Conservation (phyloP, 768 basidiomycete genomes). For the Tephrocybe sp. region DNA sequence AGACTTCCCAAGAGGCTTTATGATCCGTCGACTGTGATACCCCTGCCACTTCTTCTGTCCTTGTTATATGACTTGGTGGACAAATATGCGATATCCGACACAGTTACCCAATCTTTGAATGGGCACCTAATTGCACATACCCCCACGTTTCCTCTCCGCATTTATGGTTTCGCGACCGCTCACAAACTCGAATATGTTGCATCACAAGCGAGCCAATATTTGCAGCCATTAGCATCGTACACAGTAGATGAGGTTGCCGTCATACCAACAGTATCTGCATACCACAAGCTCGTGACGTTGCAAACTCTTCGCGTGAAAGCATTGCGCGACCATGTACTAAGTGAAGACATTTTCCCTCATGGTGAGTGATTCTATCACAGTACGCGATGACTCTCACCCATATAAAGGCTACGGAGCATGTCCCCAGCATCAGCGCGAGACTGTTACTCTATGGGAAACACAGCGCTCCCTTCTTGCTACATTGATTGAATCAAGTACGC, state of each 20-base stretch:
- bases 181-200: slow-evolving; percentile 47
- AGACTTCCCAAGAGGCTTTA: slow-evolving; percentile 31
- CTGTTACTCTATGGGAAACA: slow-evolving; percentile 49
- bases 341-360: slow-evolving; percentile 69
- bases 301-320: slow-evolving; percentile 55
- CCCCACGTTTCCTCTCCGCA: slow-evolving; percentile 46
- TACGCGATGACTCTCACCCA: slow-evolving; percentile 7
- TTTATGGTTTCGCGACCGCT: slow-evolving; percentile 55
- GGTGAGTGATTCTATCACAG: slow-evolving; percentile 31
- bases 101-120: slow-evolving; percentile 40
- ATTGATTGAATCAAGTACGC: slow-evolving; percentile 53
- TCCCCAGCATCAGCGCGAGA: slow-evolving; percentile 43
- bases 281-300: slow-evolving; percentile 60
- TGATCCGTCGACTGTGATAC: slow-evolving; percentile 50
- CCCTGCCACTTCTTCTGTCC: slow-evolving; percentile 58
- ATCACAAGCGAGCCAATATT: slow-evolving; percentile 54
- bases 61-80: slow-evolving; percentile 57
- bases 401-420: slow-evolving; percentile 57
- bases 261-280: slow-evolving; percentile 58
- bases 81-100: slow-evolving; percentile 58
- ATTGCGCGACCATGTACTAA: slow-evolving; percentile 48
- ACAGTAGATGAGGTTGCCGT: slow-evolving; percentile 44
- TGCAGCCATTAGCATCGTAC: slow-evolving; percentile 59
- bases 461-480: slow-evolving; percentile 42
- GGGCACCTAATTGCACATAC: slow-evolving; percentile 57